phyloP scores from a whole-genome alignment of 176 grass and related monocot species.

The Aegilops sharonensis region DNA sequence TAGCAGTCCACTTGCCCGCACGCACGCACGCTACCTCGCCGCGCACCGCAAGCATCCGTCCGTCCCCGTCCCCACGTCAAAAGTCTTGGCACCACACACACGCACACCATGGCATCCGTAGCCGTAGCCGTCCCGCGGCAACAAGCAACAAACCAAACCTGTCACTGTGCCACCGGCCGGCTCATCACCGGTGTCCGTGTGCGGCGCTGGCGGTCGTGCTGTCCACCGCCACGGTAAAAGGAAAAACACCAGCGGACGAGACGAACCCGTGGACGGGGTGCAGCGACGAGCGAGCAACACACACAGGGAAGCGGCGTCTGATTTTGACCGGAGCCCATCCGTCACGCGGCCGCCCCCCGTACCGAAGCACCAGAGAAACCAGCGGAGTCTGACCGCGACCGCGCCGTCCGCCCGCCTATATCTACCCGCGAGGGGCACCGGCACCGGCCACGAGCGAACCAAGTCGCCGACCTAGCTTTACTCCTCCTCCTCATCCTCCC shows the following conservation, averaged over 20 bases:
- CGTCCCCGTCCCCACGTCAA: not conserved
- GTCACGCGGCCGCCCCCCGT: not conserved
- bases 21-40: not conserved
- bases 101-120: too few species aligned
- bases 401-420: not conserved
- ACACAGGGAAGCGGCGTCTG: not conserved
- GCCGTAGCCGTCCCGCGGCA: not conserved
- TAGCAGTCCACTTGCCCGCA: too few species aligned
- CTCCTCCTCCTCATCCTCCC: not conserved
- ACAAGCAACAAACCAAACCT: not conserved
- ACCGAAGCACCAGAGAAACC: not conserved
- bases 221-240: not conserved
- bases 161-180: too few species aligned
- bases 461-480: not conserved
- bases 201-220: too few species aligned
- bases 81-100: not conserved
- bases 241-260: not conserved
- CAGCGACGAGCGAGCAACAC: not conserved
- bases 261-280: not conserved
- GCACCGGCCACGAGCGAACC: not conserved
- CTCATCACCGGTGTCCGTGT: too few species aligned
- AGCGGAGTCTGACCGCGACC: not conserved
- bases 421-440: conserved; percentile 21
- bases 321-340: not conserved
- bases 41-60: not conserved